Evolutionary conservation across 352 stramenopile genomes (phyloP), one percentile per base, ranked within the genome.

Genomic region (Aphanomyces invadans): DNA sequence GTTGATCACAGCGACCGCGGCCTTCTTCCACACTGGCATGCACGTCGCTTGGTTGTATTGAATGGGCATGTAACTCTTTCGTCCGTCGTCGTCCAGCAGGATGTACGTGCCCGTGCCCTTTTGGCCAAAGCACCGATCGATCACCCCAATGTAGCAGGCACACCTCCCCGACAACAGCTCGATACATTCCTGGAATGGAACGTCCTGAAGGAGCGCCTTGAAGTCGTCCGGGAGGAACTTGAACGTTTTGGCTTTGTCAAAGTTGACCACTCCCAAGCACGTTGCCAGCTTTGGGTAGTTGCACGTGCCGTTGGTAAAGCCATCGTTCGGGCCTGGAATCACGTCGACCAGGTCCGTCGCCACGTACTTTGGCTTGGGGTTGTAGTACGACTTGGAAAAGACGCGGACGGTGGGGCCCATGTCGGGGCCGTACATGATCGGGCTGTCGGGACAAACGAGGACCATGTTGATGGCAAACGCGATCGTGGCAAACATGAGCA

Each of bases 251-350:
- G 39, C 17, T 19, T 23, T 60, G 29, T 57, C 29, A 46, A 67
- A 39, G 9, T 38, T 33, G 39, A 90, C 75, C 4, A 70, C 48
- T 19, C 84, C 84, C 26, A 92, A 74, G 44, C 84, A 92, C 0
- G 74, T 81, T 28, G 81, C 78, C 39, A 92, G 70, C 71, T 88
- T 89, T 42, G 83, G 72, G 5, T 81, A 74, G 48, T 86, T 77
- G 26, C 83, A 92, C 46, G 61, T 66, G 36, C 68, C 84, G 90
- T 57, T 57, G 12, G 29, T 29, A n/a, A 57, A 57, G 7, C 49
- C 49, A 33, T 57, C 49, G 29, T 57, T 57, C 29, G 49, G 49
- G 1, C 49, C 49, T 2, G 25, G 49, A 33, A 57, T 57, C 11
- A 57, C 29, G 36, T 57, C 49, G 5, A 57, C 49, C 5, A 57